Percentiles rank a stretch among this genome's conserved stretches.
phyloP scores from a whole-genome alignment of 352 stramenopile species.

The Phytophthora pisi region DNA sequence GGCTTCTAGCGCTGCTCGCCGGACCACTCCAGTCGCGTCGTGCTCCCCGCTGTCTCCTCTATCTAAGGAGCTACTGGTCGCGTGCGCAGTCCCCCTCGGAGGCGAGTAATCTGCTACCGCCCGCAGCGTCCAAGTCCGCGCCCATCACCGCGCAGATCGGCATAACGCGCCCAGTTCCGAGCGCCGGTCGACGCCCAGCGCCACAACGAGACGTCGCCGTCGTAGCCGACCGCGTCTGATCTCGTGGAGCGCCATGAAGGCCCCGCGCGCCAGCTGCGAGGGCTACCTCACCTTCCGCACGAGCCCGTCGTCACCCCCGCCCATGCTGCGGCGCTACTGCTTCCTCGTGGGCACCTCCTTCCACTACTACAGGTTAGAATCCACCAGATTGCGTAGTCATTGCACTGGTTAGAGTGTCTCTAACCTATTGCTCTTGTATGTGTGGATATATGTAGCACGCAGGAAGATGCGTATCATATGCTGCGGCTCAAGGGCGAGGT shows the following conservation, averaged over 20 bases:
- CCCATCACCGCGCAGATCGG: constrained; percentile 16
- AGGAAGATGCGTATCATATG: constrained; percentile 92
- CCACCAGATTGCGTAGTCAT: not conserved
- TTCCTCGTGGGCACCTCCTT: constrained; percentile 89
- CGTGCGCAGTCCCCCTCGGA: constrained; percentile 3
- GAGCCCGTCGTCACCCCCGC: constrained; percentile 84
- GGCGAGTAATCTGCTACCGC: constrained; percentile 12
- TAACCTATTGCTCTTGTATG: constrained; percentile 2
- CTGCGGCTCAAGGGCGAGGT: constrained; percentile 87
- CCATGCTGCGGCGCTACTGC: constrained; percentile 88
- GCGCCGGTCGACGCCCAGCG: constrained; percentile 14
- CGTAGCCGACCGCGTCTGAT: constrained; percentile 30
- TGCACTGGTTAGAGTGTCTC: constrained; percentile 3
- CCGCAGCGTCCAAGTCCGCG: constrained; percentile 5
- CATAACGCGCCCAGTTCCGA: constrained; percentile 6
- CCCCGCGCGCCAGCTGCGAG: constrained; percentile 79
- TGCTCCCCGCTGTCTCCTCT: constrained; percentile 16
- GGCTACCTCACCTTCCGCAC: constrained; percentile 88
- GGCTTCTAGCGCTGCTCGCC: not conserved
- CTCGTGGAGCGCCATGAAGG: constrained; percentile 77
- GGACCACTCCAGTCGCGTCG: not conserved
- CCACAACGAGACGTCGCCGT: constrained; percentile 30
- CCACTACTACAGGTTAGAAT: constrained; percentile 76
- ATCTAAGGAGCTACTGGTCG: constrained; percentile 9
- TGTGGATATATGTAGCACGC: constrained; percentile 54